Conservation (phyloP, 768 basidiomycete genomes). For the Calvatia gigantea region DNA sequence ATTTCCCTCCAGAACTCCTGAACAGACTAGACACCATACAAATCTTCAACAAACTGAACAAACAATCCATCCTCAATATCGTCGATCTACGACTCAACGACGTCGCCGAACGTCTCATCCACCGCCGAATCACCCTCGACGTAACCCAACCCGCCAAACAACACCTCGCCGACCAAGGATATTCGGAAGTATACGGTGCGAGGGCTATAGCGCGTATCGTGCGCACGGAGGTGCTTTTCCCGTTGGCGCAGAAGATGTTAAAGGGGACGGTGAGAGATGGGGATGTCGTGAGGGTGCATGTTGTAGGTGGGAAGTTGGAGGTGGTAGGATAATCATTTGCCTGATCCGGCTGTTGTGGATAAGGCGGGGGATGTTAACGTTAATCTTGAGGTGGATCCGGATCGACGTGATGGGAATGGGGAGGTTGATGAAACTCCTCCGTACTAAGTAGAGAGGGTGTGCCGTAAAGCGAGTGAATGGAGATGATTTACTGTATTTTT, state of each 20-base stretch:
- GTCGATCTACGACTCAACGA: slow-evolving; percentile 76
- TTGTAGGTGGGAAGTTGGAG: slow-evolving; percentile 39
- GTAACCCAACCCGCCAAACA: slow-evolving; percentile 56
- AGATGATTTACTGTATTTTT: too few species aligned
- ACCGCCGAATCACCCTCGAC: slow-evolving; percentile 67
- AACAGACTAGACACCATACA: slow-evolving; percentile 86
- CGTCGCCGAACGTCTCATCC: slow-evolving; percentile 60
- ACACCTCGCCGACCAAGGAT: slow-evolving; percentile 76
- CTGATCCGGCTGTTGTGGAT: slow-evolving; percentile 35
- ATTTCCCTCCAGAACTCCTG: slow-evolving; percentile 88
- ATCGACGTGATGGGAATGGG: slow-evolving; percentile 13
- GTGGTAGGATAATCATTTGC: slow-evolving; percentile 61
- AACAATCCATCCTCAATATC: slow-evolving; percentile 69
- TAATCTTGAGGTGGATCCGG: slow-evolving; percentile 23
- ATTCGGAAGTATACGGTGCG: slow-evolving; percentile 84
- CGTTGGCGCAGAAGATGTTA: slow-evolving; percentile 76
- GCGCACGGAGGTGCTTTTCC: slow-evolving; percentile 76
- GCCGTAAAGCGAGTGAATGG: too few species aligned
- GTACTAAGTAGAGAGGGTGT: too few species aligned
- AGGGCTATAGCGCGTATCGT: slow-evolving; percentile 87
- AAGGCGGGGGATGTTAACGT: slow-evolving; percentile 2
- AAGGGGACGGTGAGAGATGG: slow-evolving; percentile 78
- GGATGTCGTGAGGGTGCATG: slow-evolving; percentile 57
- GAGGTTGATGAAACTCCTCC: not conserved
- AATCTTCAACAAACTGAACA: slow-evolving; percentile 88